Percentiles rank a stretch among this genome's conserved stretches.
Conservation (phyloP, 2,329 filamentous ascomycete species). For the Cladophialophora bantiana region DNA sequence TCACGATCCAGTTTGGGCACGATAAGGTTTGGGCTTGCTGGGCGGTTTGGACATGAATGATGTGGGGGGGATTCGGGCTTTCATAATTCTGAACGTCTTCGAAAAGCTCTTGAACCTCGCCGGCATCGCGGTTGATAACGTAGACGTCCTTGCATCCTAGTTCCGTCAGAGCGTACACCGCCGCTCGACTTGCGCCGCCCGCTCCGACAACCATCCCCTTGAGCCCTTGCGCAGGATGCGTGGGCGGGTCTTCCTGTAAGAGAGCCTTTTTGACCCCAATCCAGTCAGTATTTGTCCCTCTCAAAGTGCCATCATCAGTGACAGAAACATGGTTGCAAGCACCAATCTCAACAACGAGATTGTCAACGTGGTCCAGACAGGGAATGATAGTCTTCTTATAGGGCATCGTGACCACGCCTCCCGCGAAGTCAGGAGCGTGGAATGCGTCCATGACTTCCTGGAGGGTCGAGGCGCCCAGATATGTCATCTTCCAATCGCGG, state of each 20-base stretch:
- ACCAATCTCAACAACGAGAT: slow-evolving; percentile 46
- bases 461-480: slow-evolving; percentile 46
- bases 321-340: slow-evolving; percentile 27
- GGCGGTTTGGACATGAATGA: slow-evolving; percentile 67
- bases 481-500: slow-evolving; percentile 45
- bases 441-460: slow-evolving; percentile 45
- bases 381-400: slow-evolving; percentile 51
- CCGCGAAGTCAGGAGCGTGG: slow-evolving; percentile 43
- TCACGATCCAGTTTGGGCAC: slow-evolving; percentile 18
- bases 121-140: slow-evolving; percentile 41
- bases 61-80: slow-evolving; percentile 26
- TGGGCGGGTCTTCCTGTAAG: slow-evolving; percentile 44
- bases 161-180: slow-evolving; percentile 71
- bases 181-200: slow-evolving; percentile 77
- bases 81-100: slow-evolving; percentile 21
- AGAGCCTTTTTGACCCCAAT: slow-evolving; percentile 50
- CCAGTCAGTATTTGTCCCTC: slow-evolving; percentile 56
- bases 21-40: slow-evolving; percentile 60
- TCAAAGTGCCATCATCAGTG: slow-evolving; percentile 39
- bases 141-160: slow-evolving; percentile 42
- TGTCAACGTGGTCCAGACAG: slow-evolving; percentile 47
- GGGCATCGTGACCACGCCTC: slow-evolving; percentile 52
- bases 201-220: slow-evolving; percentile 63
- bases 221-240: slow-evolving; percentile 50
- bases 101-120: slow-evolving; percentile 15